Percentiles rank a stretch among this genome's conserved stretches.
These are phyloP conservation scores for Closterium sp. DNA, from an alignment of 139 green algal genomes.

Conservation along the genomic window DNA sequence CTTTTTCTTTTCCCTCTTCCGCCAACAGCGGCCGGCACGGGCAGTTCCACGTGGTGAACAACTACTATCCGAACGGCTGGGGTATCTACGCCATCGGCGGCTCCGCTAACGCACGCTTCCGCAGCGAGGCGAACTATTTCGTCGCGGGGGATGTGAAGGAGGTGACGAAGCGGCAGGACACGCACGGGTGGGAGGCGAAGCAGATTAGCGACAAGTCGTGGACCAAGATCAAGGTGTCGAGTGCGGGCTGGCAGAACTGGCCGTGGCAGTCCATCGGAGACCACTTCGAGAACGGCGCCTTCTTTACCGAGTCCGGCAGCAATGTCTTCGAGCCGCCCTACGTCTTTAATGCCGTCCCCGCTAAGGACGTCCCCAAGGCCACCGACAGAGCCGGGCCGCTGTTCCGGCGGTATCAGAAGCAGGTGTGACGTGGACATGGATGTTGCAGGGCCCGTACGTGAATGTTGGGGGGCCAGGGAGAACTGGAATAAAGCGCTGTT, in stretches of 20 bases:
- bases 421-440: not conserved
- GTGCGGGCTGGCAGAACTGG: not conserved
- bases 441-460: too few species aligned
- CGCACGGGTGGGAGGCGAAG: not conserved
- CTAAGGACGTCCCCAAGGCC: not conserved
- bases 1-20: not conserved
- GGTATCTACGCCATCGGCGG: constrained; percentile 10
- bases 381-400: not conserved
- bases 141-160: not conserved
- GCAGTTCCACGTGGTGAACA: constrained; percentile 3
- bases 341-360: not conserved
- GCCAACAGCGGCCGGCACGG: not conserved
- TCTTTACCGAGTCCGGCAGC: not conserved
- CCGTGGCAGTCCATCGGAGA: not conserved
- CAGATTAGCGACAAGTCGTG: not conserved
- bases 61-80: constrained; percentile 2
- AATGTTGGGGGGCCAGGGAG: too few species aligned
- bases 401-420: not conserved
- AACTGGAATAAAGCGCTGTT: not conserved
- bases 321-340: not conserved
- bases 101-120: not conserved
- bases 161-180: not conserved
- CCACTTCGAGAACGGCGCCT: constrained; percentile 10
- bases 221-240: constrained; percentile 3
- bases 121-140: constrained; percentile 4